A percentile compares a stretch with the other conserved stretches of the same genome.
phyloP scores from a whole-genome alignment of 2,329 filamentous ascomycete species.

The Verticillium longisporum region DNA sequence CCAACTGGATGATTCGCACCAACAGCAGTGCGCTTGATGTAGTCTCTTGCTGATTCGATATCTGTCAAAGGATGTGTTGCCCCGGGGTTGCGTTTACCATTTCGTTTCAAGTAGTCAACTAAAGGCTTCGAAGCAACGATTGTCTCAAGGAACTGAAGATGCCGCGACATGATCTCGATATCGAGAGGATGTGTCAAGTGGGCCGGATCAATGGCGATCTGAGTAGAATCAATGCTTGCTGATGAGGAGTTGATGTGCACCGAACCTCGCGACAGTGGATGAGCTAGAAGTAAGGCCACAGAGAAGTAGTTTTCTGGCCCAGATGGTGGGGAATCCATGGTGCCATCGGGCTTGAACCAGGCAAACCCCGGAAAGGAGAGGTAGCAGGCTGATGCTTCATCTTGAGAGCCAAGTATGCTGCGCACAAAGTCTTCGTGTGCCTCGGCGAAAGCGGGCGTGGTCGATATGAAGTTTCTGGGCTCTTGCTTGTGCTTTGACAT shows the following conservation, averaged over 20 bases:
- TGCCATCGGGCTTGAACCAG: constrained; percentile 8
- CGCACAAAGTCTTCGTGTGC: constrained; percentile 8
- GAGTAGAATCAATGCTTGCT: background rate
- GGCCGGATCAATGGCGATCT: constrained; percentile 38
- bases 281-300: constrained; percentile 50
- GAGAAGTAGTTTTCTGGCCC: constrained; percentile 39
- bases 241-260: constrained; percentile 47
- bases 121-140: constrained; percentile 31
- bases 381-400: constrained; percentile 12
- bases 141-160: constrained; percentile 32
- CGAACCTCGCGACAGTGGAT: constrained; percentile 53
- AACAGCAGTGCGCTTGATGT: constrained; percentile 25
- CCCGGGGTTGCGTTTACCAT: constrained; percentile 17
- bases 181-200: constrained; percentile 51
- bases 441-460: constrained; percentile 5
- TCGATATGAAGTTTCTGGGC: background rate
- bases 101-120: constrained; percentile 30
- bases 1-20: constrained; percentile 32
- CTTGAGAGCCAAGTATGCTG: constrained; percentile 6
- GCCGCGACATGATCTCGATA: constrained; percentile 43
- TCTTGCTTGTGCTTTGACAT: constrained; percentile 2
- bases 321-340: constrained; percentile 8
- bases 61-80: constrained; percentile 16
- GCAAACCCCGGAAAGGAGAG: constrained; percentile 10
- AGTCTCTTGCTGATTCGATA: constrained; percentile 26